phyloP scores from a whole-genome alignment of 1,139 yeast genomes.

The Saccharomyces hybrid region DNA sequence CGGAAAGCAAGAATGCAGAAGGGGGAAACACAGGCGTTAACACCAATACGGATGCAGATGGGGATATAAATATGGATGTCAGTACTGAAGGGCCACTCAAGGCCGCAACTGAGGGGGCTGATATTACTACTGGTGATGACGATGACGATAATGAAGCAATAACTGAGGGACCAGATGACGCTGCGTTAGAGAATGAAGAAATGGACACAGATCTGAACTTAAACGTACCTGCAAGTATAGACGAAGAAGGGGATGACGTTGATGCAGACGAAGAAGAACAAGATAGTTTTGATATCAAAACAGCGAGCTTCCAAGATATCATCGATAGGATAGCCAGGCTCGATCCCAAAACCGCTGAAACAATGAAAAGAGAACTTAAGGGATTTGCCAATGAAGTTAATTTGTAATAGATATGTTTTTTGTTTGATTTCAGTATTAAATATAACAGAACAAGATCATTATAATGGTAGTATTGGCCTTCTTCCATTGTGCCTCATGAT shows the following conservation, averaged over 20 bases:
- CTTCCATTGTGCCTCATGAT: background rate
- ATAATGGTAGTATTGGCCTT: no score
- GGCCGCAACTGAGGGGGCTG: slow-evolving; percentile 9
- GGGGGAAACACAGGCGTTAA: slow-evolving; percentile 25
- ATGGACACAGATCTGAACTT: slow-evolving; percentile 22
- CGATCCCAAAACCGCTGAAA: slow-evolving; percentile 36
- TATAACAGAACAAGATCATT: background rate
- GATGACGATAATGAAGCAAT: slow-evolving; percentile 33
- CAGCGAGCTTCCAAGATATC: slow-evolving; percentile 35
- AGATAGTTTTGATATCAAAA: slow-evolving; percentile 27
- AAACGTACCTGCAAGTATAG: slow-evolving; percentile 11
- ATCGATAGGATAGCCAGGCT: slow-evolving; percentile 34
- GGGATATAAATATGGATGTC: slow-evolving; percentile 19
- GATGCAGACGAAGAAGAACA: slow-evolving; percentile 25
- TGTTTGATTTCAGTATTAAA: background rate
- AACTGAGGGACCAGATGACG: slow-evolving; percentile 32
- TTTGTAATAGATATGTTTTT: slow-evolving; percentile 13
- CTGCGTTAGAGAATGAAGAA: no score
- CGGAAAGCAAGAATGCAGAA: slow-evolving; percentile 22
- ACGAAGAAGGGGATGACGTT: slow-evolving; percentile 26
- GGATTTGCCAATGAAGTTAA: slow-evolving; percentile 44
- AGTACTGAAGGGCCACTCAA: slow-evolving; percentile 4
- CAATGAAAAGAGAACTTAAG: slow-evolving; percentile 35
- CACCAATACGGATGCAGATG: slow-evolving; percentile 17
- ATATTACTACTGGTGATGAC: slow-evolving; percentile 24